Conservation (phyloP, 805 yeast genomes). For the Pichia cephalocereana region DNA sequence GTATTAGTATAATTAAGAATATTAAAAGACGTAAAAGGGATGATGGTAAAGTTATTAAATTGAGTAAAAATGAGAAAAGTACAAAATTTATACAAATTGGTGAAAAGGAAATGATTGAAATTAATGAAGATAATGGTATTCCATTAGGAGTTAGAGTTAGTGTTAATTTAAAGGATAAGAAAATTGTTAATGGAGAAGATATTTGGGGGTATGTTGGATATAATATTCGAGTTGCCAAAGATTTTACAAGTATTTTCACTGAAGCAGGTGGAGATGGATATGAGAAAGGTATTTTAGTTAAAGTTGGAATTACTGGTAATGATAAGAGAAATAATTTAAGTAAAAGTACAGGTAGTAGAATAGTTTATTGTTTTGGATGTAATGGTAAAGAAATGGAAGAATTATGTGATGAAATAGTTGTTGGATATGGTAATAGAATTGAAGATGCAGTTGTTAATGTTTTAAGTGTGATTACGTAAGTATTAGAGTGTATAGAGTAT, state of each 20-base stretch:
- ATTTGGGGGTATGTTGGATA: slow-evolving; percentile 62
- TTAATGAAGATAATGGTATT: slow-evolving; percentile 42
- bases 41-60: slow-evolving; percentile 31
- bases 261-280: slow-evolving; percentile 61
- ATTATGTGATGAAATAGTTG: background rate
- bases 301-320: slow-evolving; percentile 35
- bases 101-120: slow-evolving; percentile 42
- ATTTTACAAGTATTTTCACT: slow-evolving; percentile 59
- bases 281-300: slow-evolving; percentile 52
- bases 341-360: slow-evolving; percentile 6
- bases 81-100: slow-evolving; percentile 81
- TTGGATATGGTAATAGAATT: background rate
- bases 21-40: slow-evolving; percentile 29
- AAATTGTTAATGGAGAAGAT: slow-evolving; percentile 62
- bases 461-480: background rate
- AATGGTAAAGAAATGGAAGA: background rate
- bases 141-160: slow-evolving; percentile 79
- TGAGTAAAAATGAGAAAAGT: slow-evolving; percentile 39
- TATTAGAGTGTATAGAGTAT: background rate
- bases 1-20: slow-evolving; percentile 41
- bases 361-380: background rate
- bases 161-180: slow-evolving; percentile 52
- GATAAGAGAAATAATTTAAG: slow-evolving; percentile 13
- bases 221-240: slow-evolving; percentile 56
- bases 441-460: background rate